phyloP scores from a whole-genome alignment of 768 basidiomycete genomes.

The Tylopilus subfusipes region DNA sequence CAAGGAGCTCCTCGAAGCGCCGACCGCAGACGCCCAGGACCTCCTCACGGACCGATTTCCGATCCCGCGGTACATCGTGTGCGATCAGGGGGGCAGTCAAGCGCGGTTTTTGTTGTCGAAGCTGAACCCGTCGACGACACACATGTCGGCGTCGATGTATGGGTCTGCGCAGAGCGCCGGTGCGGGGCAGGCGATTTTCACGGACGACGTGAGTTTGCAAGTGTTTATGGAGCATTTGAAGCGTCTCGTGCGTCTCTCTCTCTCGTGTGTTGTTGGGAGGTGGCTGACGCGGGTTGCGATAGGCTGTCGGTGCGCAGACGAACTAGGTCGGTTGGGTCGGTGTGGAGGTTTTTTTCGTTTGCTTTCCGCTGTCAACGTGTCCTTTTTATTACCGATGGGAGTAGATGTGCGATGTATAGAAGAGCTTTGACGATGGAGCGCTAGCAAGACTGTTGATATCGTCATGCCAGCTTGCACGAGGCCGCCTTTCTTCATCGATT shows the following conservation, averaged over 20 bases:
- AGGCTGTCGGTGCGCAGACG: slow-evolving; percentile 71
- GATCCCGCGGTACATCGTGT: slow-evolving; percentile 96
- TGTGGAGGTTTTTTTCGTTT: not conserved
- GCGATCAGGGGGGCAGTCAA: slow-evolving; percentile 96
- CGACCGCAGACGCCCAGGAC: slow-evolving; percentile 92
- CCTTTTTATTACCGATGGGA: slow-evolving; percentile 9
- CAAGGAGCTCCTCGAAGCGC: slow-evolving; percentile 85
- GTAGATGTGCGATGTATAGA: slow-evolving; percentile 8
- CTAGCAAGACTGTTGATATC: too few relatives aligned
- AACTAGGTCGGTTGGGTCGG: slow-evolving; percentile 37
- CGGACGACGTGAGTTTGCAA: slow-evolving; percentile 96
- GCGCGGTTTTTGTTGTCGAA: slow-evolving; percentile 97
- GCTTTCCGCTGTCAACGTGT: not conserved
- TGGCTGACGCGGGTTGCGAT: slow-evolving; percentile 2
- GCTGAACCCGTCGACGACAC: slow-evolving; percentile 96
- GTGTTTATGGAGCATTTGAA: slow-evolving; percentile 98
- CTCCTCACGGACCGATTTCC: slow-evolving; percentile 94
- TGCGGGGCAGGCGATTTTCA: slow-evolving; percentile 91
- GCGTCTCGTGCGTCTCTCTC: slow-evolving; percentile 62
- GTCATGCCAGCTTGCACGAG: too few relatives aligned
- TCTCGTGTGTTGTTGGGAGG: not conserved
- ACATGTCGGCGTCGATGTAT: slow-evolving; percentile 91
- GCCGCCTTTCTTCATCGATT: too few relatives aligned
- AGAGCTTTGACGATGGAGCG: too few relatives aligned
- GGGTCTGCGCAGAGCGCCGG: slow-evolving; percentile 65